These are phyloP conservation scores for Polytrichum commune DNA, from an alignment of 225 moss, liverwort and hornwort species.

Conservation along the genomic window DNA sequence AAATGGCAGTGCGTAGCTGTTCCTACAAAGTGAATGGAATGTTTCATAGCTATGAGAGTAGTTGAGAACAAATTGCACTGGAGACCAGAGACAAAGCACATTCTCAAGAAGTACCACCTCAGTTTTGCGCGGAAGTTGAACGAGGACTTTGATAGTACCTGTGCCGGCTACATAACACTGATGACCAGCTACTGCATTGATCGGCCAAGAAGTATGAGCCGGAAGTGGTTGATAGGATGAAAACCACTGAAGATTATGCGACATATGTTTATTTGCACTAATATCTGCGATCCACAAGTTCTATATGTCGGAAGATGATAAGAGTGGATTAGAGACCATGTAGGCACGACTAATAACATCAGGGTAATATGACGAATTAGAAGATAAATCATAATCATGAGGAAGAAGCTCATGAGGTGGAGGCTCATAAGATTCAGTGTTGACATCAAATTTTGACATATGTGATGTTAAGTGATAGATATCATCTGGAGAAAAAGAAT, in stretches of 20 bases:
- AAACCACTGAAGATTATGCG: too few relatives aligned
- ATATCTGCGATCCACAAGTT: background rate
- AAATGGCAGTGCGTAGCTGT: too few relatives aligned
- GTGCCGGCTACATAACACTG: too few relatives aligned
- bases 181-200: background rate
- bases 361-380: background rate
- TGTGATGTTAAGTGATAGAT: background rate
- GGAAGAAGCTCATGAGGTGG: background rate
- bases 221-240: too few relatives aligned
- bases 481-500: background rate
- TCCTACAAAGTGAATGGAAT: too few relatives aligned
- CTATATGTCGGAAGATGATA: background rate
- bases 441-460: background rate
- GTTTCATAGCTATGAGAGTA: too few relatives aligned
- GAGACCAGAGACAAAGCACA: too few relatives aligned
- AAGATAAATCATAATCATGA: background rate
- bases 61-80: too few relatives aligned
- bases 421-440: background rate
- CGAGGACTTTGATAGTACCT: too few relatives aligned
- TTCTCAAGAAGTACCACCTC: too few relatives aligned
- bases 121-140: too few relatives aligned
- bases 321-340: background rate
- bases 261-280: background rate
- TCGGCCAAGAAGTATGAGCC: background rate
- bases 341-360: background rate